phyloP scores from a whole-genome alignment of 2,329 filamentous ascomycete genomes.

The Alternaria ethzedia region DNA sequence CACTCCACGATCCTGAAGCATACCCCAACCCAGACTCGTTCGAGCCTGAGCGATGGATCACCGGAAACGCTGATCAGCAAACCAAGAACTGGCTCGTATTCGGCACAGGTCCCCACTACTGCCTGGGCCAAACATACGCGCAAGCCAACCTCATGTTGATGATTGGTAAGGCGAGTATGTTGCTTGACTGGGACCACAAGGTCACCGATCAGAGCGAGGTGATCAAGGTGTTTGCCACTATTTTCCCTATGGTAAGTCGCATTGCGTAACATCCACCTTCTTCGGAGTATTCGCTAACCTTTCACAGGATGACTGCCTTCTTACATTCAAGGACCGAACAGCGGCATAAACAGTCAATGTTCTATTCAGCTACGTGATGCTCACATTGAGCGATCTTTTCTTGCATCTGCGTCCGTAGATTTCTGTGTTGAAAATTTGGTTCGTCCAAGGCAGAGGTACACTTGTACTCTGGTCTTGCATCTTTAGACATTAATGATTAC shows the following conservation, averaged over 20 bases:
- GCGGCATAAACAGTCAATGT: slow-evolving; percentile 20
- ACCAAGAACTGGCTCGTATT: slow-evolving; percentile 98
- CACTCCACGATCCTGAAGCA: slow-evolving; percentile 89
- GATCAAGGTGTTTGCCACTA: slow-evolving; percentile 98
- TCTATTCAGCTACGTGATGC: slow-evolving; percentile 21
- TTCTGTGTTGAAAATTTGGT: slow-evolving; percentile 16
- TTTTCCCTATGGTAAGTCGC: slow-evolving; percentile 86
- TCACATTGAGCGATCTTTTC: slow-evolving; percentile 30
- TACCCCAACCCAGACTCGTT: slow-evolving; percentile 83
- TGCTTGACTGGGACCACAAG: slow-evolving; percentile 89
- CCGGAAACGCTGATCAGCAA: slow-evolving; percentile 85
- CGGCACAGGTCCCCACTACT: slow-evolving; percentile 95
- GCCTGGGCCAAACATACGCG: slow-evolving; percentile 90
- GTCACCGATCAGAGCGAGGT: slow-evolving; percentile 84
- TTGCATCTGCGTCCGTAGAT: slow-evolving; percentile 33
- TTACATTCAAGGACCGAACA: slow-evolving; percentile 66
- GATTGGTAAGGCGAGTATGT: slow-evolving; percentile 86
- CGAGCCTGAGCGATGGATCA: slow-evolving; percentile 67
- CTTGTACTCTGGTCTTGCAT: slow-evolving; percentile 18
- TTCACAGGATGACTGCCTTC: slow-evolving; percentile 77
- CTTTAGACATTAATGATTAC: slow-evolving; percentile 40
- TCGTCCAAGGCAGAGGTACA: slow-evolving; percentile 21
- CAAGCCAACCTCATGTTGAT: slow-evolving; percentile 86
- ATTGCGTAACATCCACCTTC: neutral
- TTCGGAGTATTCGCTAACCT: slow-evolving; percentile 21